These are phyloP conservation scores for Barbatosphaeria neglecta DNA, from an alignment of 495 filamentous ascomycete genomes.

Conservation along the genomic window DNA sequence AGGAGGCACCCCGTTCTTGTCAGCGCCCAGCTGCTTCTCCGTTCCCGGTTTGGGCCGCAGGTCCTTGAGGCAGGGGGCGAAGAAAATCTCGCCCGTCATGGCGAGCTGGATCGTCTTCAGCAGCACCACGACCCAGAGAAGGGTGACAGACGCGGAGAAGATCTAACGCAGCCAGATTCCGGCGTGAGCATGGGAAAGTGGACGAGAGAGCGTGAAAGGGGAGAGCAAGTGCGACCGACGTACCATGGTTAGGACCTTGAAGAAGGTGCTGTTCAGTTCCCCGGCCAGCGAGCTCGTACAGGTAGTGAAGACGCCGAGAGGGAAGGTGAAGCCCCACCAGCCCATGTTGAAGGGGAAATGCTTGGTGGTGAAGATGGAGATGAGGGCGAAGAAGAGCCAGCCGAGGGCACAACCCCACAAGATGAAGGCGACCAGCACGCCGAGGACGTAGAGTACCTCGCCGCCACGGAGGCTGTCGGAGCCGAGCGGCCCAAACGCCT, in stretches of 20 bases:
- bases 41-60: constrained; percentile 3
- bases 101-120: constrained; percentile 30
- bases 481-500: constrained; percentile 22
- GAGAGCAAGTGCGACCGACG: constrained; percentile 14
- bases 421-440: constrained; percentile 39
- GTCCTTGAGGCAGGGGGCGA: constrained; percentile 41
- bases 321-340: constrained; percentile 59
- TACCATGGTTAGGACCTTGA: constrained; percentile 40
- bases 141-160: constrained; percentile 32
- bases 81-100: constrained; percentile 34
- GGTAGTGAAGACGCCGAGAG: constrained; percentile 43
- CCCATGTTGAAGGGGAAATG: constrained; percentile 56
- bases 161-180: constrained; percentile 19
- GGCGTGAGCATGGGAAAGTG: neutral
- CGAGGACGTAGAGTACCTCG: constrained; percentile 40
- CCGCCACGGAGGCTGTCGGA: constrained; percentile 22
- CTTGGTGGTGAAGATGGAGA: constrained; percentile 23
- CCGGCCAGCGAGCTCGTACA: constrained; percentile 36
- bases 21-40: neutral
- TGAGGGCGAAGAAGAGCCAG: constrained; percentile 50
- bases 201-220: neutral
- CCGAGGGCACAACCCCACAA: constrained; percentile 52
- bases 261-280: constrained; percentile 42
- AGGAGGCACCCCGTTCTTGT: neutral
- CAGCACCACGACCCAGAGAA: constrained; percentile 42